Base-by-base conservation (phyloP, 2,329 filamentous ascomycete species). In the Pseudocercospora eumusae region DNA sequence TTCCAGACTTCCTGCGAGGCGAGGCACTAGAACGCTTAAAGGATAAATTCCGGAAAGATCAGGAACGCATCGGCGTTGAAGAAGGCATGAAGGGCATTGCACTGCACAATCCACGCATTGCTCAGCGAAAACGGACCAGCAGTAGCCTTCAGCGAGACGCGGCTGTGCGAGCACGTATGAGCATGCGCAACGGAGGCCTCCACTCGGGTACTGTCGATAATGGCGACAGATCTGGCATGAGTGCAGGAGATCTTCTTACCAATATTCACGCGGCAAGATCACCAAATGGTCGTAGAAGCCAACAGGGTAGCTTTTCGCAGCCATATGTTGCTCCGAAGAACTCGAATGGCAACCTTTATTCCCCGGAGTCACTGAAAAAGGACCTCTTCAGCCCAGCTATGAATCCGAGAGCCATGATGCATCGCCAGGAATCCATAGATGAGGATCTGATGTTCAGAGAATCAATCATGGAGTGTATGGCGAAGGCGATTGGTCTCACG, bases 61-160 rank as follows among this genome's bases (percentile, higher is more conserved):
- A 89, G 67, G 92, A 97, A 70, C 86, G 92, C 9, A 86, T 92
- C 20, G 89, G 88, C 1, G 84, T 86, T 2, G 91, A 95, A 70
- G 92, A 97, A 63, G 86, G 88, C 18, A 88, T 86, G 66, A 98
- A 98, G 76, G 96, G 95, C 0, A 98, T 99, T 68, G 95, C 96
- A 4, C 81, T 99, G 42, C 95, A 99, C 74, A 99, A 98, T 70
- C 85, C 87, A 9, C 87, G 71, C 74, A 84, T 74, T 10, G 83
- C 85, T 55, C 85, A 87, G 50, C 85, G 88, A 62, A 85, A 66
- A 60, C 66, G 88, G 60, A 91, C 92, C 0, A 91, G 86, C 59
- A 88, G 88, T 49, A 86, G 85, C 27, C 78, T 97, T 21, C 84
- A 92, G 57, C 93, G 92, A 74, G 93, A 96, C 66, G 90, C 88